Percentiles rank a stretch among this genome's conserved stretches.
These are phyloP conservation scores for Jatropha curcas DNA, from an alignment of 345 rosid genomes.

Conservation along the genomic window DNA sequence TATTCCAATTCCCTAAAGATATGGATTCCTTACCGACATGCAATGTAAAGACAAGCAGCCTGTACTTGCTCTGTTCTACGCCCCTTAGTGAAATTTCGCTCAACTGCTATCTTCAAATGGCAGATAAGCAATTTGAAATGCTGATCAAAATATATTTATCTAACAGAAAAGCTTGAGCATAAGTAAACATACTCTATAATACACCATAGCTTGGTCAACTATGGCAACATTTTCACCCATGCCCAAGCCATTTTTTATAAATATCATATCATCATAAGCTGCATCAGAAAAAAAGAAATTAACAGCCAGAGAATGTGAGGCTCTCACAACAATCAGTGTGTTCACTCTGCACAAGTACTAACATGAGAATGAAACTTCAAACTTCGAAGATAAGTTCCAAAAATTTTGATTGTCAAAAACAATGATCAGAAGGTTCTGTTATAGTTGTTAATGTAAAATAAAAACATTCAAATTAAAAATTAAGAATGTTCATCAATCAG, in stretches of 20 bases:
- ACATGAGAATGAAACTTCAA: neutral
- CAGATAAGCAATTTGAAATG: constrained; percentile 14
- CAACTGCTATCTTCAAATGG: constrained; percentile 66
- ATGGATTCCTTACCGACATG: constrained; percentile 64
- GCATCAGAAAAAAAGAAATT: constrained; percentile 15
- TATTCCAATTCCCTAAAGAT: neutral
- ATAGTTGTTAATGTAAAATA: no score
- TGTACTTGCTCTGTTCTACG: constrained; percentile 84
- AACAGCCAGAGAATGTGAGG: neutral
- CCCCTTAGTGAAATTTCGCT: constrained; percentile 71
- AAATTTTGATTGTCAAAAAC: neutral
- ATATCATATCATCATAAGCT: constrained; percentile 62
- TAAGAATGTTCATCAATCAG: neutral
- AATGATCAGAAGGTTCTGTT: neutral
- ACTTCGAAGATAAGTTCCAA: neutral
- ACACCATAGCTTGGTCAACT: constrained; percentile 49
- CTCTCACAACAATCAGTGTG: neutral
- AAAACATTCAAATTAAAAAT: neutral
- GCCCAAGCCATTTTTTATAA: constrained; percentile 52
- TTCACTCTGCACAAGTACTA: neutral
- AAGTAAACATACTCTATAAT: constrained; percentile 59
- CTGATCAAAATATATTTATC: constrained; percentile 4
- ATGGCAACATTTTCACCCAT: constrained; percentile 64
- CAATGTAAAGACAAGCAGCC: constrained; percentile 85
- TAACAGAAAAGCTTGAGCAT: neutral